Percentiles rank a stretch among this genome's conserved stretches.
These are phyloP conservation scores for Botrytis elliptica DNA, from an alignment of 2,329 filamentous ascomycete species.

Conservation along the genomic window DNA sequence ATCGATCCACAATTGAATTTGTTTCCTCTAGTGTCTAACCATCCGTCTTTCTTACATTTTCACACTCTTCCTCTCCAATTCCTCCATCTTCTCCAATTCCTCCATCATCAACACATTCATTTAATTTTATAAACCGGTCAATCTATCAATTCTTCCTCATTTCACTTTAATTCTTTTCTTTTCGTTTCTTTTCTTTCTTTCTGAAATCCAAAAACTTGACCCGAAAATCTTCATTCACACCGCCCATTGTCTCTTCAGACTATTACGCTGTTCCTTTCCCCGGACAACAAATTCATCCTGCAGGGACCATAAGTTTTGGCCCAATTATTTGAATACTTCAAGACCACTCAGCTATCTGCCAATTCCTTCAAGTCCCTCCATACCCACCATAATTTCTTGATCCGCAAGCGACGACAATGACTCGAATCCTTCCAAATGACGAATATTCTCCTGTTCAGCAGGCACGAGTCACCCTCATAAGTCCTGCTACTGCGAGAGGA, in stretches of 20 bases:
- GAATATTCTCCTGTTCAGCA: slow-evolving; percentile 48
- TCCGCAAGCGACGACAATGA: slow-evolving; percentile 30
- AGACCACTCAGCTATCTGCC: neutral
- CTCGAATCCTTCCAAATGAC: slow-evolving; percentile 43
- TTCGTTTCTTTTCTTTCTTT: neutral
- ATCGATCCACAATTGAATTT: neutral
- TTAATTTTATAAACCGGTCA: neutral
- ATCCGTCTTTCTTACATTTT: neutral
- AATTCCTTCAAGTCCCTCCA: neutral
- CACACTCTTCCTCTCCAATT: neutral
- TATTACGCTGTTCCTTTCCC: neutral
- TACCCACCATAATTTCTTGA: neutral
- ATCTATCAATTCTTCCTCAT: neutral
- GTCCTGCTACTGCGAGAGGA: slow-evolving; percentile 13
- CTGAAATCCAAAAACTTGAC: neutral
- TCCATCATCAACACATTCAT: neutral
- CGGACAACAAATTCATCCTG: slow-evolving; percentile 13
- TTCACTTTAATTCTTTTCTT: neutral
- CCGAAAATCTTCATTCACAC: neutral
- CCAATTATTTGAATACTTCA: neutral
- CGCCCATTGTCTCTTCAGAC: neutral
- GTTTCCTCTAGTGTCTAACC: neutral
- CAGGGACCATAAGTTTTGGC: slow-evolving; percentile 3
- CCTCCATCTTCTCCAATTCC: neutral
- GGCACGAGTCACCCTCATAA: slow-evolving; percentile 43